Evolutionary conservation across 2,329 filamentous ascomycete species (phyloP).

Genomic region (Epichloe scottii): DNA sequence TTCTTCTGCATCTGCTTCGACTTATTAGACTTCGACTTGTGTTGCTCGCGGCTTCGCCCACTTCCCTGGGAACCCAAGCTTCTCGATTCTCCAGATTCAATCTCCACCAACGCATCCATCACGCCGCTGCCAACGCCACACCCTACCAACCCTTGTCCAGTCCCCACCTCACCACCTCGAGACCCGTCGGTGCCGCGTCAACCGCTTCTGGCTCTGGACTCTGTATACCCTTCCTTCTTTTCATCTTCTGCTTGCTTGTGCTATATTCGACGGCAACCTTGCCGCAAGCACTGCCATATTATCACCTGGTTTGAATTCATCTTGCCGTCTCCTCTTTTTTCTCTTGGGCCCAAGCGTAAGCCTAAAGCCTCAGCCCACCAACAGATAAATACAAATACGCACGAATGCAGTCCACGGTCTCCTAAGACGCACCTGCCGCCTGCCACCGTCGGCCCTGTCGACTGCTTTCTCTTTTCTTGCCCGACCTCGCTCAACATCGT

Average conservation of each 20-base stretch:
- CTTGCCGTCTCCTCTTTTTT: background rate
- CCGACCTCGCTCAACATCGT: background rate
- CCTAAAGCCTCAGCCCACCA: background rate
- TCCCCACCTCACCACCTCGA: background rate
- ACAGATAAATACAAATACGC: background rate
- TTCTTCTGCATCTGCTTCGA: no score
- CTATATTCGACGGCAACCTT: background rate
- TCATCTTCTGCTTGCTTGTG: background rate
- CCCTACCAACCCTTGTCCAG: background rate
- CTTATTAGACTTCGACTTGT: background rate
- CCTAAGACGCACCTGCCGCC: background rate
- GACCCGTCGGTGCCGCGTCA: slow-evolving; percentile 1
- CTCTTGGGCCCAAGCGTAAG: background rate
- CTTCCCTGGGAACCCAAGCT: no score
- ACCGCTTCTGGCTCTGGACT: background rate
- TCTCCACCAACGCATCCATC: slow-evolving; percentile 4
- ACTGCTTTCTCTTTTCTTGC: background rate
- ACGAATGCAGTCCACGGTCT: background rate
- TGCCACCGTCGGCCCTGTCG: background rate
- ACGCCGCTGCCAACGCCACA: background rate
- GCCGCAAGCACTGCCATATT: background rate
- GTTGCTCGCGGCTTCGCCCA: background rate
- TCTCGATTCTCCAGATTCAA: background rate
- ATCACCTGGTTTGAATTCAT: background rate
- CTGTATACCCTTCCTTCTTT: background rate